phyloP scores from a whole-genome alignment of 257 asterid species.

The Solanum neorickii region DNA sequence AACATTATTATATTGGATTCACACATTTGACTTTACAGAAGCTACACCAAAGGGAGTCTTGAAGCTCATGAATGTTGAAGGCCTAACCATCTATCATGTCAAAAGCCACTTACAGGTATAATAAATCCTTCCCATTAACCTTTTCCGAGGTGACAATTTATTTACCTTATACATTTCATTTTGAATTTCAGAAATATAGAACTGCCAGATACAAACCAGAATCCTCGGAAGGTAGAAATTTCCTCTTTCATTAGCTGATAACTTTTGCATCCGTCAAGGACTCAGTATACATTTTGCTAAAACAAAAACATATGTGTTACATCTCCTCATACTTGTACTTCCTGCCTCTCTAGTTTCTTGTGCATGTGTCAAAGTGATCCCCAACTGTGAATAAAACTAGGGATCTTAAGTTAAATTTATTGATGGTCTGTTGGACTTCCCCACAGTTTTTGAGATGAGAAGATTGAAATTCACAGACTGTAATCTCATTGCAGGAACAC shows the following conservation, averaged over 20 bases:
- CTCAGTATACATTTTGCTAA: background rate
- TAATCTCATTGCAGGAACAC: slow-evolving; percentile 25
- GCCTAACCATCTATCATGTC: slow-evolving; percentile 72
- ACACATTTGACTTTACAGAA: background rate
- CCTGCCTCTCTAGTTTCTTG: background rate
- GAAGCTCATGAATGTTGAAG: slow-evolving; percentile 75
- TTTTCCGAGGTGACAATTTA: background rate
- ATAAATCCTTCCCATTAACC: background rate
- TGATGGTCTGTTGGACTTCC: background rate
- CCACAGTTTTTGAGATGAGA: background rate
- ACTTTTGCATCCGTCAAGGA: background rate
- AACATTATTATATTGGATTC: background rate
- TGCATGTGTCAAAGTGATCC: background rate
- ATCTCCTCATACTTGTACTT: background rate
- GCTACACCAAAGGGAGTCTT: slow-evolving; percentile 85
- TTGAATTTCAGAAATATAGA: slow-evolving; percentile 61
- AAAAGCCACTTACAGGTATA: slow-evolving; percentile 86
- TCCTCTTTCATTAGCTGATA: background rate
- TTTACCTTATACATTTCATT: background rate
- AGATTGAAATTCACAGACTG: background rate
- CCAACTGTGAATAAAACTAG: background rate
- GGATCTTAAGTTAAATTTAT: background rate
- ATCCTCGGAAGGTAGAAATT: slow-evolving; percentile 52
- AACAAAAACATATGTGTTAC: background rate
- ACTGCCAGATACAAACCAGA: slow-evolving; percentile 76